Evolutionary conservation across 2,329 filamentous ascomycete species (phyloP), one percentile per base, ranked within the genome.

Genomic region (Nectriaceae sp.): DNA sequence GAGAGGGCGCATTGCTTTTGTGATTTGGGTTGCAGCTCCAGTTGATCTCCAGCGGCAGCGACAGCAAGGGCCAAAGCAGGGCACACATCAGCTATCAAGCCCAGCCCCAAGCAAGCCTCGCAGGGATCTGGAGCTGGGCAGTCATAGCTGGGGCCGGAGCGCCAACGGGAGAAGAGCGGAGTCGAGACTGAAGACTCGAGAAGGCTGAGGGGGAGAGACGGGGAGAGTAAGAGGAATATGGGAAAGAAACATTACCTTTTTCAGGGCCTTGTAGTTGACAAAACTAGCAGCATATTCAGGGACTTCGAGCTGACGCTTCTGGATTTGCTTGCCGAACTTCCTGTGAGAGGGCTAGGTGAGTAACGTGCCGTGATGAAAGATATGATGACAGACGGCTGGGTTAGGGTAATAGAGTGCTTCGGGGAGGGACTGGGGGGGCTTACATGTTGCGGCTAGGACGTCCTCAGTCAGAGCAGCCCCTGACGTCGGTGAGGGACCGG

Each of bases 241-340:
- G 42, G 45, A 18, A 35, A 60, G 42, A 47, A 56, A 35, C 38
- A 73, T 54, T 68, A 96, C 94, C 90, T 97, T 97, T 75, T 99
- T 99, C 62, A 99, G 79, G 52, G 91, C 92, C 76, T 99, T 99
- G 79, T 99, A 99, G 75, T 99, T 97, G 63, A 97, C 92, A 69
- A 99, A 99, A 74, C 92, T 97, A 57, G 93, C 91, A 54, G 94
- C 93, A 87, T 99, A 99, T 82, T 99, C 94, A 52, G 94, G 94
- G 52, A 99, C 92, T 71, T 99, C 94, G 65, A 99, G 89, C 81
- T 99, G 94, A 70, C 92, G 88, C 79, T 96, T 96, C 78, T 97
- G 94, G 61, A 99, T 96, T 70, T 97, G 90, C 79, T 99, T 99
- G 72, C 94, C 94, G 78, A 99, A 99, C 83, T 99, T 99, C 94